Evolutionary conservation across 1,284 basidiomycete genomes (phyloP).

Genomic region (Vanrija pseudolonga): DNA sequence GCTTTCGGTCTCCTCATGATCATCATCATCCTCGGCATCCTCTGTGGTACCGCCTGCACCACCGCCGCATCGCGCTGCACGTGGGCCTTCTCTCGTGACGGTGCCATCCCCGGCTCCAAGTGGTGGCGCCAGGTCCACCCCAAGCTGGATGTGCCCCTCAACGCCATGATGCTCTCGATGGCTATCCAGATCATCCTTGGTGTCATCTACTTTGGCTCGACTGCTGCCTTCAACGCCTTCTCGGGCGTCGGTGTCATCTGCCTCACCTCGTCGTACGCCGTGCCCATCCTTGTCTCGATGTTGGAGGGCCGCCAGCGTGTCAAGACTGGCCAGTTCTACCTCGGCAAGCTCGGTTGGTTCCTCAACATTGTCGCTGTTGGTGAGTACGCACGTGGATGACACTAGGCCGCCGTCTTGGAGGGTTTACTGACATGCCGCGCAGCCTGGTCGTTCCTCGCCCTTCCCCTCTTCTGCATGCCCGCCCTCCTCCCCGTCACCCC

Average conservation of each 20-base stretch:
- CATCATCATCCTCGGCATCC: constrained; percentile 49
- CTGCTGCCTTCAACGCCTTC: constrained; percentile 45
- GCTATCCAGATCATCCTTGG: constrained; percentile 48
- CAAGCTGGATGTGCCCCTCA: constrained; percentile 48
- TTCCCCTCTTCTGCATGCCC: constrained; percentile 36
- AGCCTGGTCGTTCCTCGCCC: constrained; percentile 32
- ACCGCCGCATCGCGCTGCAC: constrained; percentile 39
- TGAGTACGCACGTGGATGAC: not conserved
- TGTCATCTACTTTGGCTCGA: constrained; percentile 46
- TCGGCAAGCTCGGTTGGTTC: constrained; percentile 46
- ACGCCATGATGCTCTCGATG: constrained; percentile 48
- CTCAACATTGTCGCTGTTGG: constrained; percentile 32
- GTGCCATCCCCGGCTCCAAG: constrained; percentile 48
- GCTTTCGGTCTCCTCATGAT: constrained; percentile 50
- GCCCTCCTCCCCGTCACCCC: constrained; percentile 30
- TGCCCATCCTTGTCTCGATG: constrained; percentile 49
- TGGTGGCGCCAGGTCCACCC: constrained; percentile 44
- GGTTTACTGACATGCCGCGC: constrained; percentile 8
- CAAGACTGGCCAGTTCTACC: constrained; percentile 31
- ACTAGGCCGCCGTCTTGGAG: constrained; percentile 9
- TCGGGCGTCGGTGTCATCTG: constrained; percentile 44
- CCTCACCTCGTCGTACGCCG: constrained; percentile 41
- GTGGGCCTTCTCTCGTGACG: constrained; percentile 50
- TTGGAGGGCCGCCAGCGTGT: constrained; percentile 39
- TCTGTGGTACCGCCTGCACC: constrained; percentile 45